These are phyloP conservation scores for Bromus sterilis DNA, from an alignment of 176 grass and related monocot species.

Conservation along the genomic window DNA sequence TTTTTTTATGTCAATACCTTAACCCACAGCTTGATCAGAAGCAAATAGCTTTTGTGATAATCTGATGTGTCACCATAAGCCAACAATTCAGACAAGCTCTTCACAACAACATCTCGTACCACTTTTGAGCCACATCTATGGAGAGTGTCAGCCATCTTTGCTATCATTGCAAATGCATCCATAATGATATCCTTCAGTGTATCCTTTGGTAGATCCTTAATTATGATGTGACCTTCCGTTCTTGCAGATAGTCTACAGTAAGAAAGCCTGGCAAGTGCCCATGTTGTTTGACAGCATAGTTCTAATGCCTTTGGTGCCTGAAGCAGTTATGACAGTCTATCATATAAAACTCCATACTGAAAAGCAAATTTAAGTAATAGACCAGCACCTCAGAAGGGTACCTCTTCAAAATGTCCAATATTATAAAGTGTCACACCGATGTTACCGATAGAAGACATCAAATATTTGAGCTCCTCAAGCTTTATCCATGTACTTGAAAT, in stretches of 20 bases:
- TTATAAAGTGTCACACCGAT: constrained; percentile 56
- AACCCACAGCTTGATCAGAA: constrained; percentile 68
- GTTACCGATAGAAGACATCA: constrained; percentile 55
- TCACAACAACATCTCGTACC: constrained; percentile 37
- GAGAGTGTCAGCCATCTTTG: constrained; percentile 44
- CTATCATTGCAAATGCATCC: constrained; percentile 50
- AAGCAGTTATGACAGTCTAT: constrained; percentile 14
- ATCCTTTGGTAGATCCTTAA: constrained; percentile 7
- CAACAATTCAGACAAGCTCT: constrained; percentile 55
- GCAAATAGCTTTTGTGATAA: constrained; percentile 34
- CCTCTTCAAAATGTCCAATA: constrained; percentile 55
- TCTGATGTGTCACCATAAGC: constrained; percentile 15
- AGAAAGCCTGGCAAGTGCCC: constrained; percentile 24
- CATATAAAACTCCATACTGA: neutral
- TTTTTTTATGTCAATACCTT: constrained; percentile 47
- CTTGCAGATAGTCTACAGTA: constrained; percentile 14
- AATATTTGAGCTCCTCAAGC: constrained; percentile 58
- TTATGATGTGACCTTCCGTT: neutral
- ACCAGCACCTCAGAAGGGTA: constrained; percentile 26
- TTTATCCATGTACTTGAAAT: constrained; percentile 64
- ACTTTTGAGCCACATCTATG: constrained; percentile 39
- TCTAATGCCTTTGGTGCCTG: constrained; percentile 53
- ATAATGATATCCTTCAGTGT: constrained; percentile 38
- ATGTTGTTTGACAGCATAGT: constrained; percentile 60
- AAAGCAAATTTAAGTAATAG: neutral